These are phyloP conservation scores for Blepharisma undulans DNA, from an alignment of 169 alveolate genomes.

Conservation along the genomic window DNA sequence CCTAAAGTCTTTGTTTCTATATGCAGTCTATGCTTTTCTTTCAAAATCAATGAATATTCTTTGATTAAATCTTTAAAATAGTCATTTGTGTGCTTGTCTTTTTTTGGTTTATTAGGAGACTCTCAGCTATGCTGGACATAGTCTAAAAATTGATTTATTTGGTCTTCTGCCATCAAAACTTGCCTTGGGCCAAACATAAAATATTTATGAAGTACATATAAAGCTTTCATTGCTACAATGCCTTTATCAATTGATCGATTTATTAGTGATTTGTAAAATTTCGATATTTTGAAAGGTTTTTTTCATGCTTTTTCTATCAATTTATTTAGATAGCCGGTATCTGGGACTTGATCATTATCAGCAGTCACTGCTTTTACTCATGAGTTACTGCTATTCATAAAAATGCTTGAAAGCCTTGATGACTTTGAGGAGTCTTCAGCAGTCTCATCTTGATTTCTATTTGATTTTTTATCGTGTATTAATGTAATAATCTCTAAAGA, in stretches of 20 bases:
- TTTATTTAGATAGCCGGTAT: not conserved
- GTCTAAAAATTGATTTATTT: not conserved
- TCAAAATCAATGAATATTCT: not conserved
- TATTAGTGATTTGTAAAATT: not conserved
- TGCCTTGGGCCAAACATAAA: not conserved
- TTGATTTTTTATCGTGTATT: not conserved
- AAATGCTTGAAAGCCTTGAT: not conserved
- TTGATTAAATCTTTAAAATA: not conserved
- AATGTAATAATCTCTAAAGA: not conserved
- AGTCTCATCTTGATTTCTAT: too few relatives aligned
- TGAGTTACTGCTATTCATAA: not conserved
- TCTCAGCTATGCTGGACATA: not conserved
- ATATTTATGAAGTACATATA: slow-evolving; percentile 12
- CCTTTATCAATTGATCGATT: slow-evolving; percentile 16
- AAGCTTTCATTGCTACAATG: slow-evolving; percentile 2
- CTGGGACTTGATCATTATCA: not conserved
- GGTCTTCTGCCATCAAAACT: not conserved
- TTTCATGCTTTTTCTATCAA: slow-evolving; percentile 18
- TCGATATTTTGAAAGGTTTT: slow-evolving; percentile 38
- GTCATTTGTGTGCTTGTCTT: not conserved
- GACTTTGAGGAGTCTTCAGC: not conserved
- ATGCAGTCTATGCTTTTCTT: not conserved
- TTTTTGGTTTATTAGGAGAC: not conserved
- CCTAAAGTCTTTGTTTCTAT: not conserved
- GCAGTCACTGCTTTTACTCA: slow-evolving; percentile 32